Percentiles rank a stretch among this genome's conserved stretches.
These are phyloP conservation scores for Argentina anserina DNA, from an alignment of 306 rosid genomes.

Conservation along the genomic window DNA sequence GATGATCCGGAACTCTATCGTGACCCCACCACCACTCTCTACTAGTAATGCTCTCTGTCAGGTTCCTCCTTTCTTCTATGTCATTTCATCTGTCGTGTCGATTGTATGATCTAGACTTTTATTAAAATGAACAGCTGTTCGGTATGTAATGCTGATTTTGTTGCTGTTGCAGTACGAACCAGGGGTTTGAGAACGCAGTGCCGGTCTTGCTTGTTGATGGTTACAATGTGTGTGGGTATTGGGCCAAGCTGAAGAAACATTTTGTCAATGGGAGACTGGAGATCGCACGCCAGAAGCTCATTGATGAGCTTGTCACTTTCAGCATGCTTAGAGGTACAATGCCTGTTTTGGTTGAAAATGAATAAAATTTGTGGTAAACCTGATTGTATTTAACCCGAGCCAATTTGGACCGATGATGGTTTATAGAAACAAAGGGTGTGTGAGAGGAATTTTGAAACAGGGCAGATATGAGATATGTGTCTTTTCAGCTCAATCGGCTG, in stretches of 20 bases:
- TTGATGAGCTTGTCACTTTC: constrained; percentile 74
- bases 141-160: constrained; percentile 7
- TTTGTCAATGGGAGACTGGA: constrained; percentile 69
- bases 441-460: neutral
- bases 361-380: neutral
- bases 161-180: constrained; percentile 54
- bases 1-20: constrained; percentile 51
- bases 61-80: constrained; percentile 21
- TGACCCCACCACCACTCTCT: constrained; percentile 72
- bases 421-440: neutral
- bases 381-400: neutral
- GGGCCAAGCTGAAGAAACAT: constrained; percentile 87
- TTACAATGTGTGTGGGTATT: constrained; percentile 88
- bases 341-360: neutral
- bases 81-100: neutral
- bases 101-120: neutral
- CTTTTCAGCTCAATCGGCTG: no score
- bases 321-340: constrained; percentile 73
- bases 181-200: constrained; percentile 59
- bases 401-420: neutral
- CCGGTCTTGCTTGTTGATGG: constrained; percentile 95
- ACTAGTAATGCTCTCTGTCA: constrained; percentile 52
- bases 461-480: neutral
- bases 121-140: constrained; percentile 13
- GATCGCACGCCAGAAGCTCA: constrained; percentile 77